Percentiles rank a stretch among this genome's conserved stretches.
phyloP scores from a whole-genome alignment of 2,329 filamentous ascomycete genomes.

The Graphilbum ipis-grandicollis region DNA sequence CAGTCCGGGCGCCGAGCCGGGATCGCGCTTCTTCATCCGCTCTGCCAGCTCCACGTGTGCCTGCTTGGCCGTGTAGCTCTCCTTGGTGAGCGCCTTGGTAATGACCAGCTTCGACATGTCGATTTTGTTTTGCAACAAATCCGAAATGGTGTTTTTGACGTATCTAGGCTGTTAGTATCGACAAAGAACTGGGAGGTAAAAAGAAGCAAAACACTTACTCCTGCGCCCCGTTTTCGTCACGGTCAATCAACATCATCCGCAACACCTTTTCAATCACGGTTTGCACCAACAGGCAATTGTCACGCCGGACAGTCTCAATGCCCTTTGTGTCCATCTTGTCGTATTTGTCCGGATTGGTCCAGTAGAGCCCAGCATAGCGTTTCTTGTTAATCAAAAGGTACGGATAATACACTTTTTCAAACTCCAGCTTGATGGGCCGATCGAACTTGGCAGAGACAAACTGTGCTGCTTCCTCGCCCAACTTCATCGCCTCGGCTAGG shows the following conservation, averaged over 20 bases:
- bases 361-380: conserved; percentile 93
- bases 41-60: conserved; percentile 90
- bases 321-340: conserved; percentile 99
- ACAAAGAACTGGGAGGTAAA: too few species aligned
- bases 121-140: conserved; percentile 89
- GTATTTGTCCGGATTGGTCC: conserved; percentile 85
- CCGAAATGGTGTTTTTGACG: conserved; percentile 89
- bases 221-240: conserved; percentile 78
- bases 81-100: conserved; percentile 88
- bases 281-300: conserved; percentile 90
- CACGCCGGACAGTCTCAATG: conserved; percentile 92
- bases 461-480: conserved; percentile 82
- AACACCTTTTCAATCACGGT: conserved; percentile 95
- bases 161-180: too few species aligned
- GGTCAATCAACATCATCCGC: conserved; percentile 88
- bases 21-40: conserved; percentile 93
- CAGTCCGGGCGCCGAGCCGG: conserved; percentile 78
- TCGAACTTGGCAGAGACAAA: conserved; percentile 85
- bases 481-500: conserved; percentile 74
- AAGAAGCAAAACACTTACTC: conserved; percentile 65
- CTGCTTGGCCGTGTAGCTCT: conserved; percentile 79
- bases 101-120: conserved; percentile 99
- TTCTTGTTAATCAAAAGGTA: conserved; percentile 99
- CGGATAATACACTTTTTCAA: conserved; percentile 97
- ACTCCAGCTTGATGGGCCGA: conserved; percentile 96